Evolutionary conservation across 768 basidiomycete species (phyloP), one percentile per base, ranked within the genome.

Genomic region (Sporobolomyces phaffii): DNA sequence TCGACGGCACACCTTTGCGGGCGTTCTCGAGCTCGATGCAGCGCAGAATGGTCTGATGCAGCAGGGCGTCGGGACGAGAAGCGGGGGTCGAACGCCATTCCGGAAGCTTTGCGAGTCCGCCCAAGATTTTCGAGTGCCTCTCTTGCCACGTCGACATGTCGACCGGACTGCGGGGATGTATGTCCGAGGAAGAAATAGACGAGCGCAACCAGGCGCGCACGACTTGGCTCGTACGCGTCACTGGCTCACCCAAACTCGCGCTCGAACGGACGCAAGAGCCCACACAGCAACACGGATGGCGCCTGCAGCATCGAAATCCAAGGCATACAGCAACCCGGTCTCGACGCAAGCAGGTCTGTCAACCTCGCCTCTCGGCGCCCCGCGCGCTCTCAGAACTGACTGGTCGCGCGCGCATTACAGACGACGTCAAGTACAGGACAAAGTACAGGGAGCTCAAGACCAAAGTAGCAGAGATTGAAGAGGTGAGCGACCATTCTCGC

Each of bases 401-500:
- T 36, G 34, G 40, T 17, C 56, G 31, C 15, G 26, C 11, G 2
- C n/a, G n/a, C n/a, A 22, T 6, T 13, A 11, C 56, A 65, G 72
- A 72, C 40, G 72, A 72, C n/a, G 64, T 34, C 51, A 72, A 69
- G 64, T 72, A 72, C 62, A 44, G 53, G 14, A 60, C 24, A 22
- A 72, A 72, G 50, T 66, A 66, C 68, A 65, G 53, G 44, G 64
- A 69, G 29, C 58, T 72, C 53, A 69, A 67, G 50, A 29, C 9
- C 22, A 72, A 72, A 43, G 41, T 72, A 28, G 18, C 17, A 3
- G 67, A 69, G 61, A 56, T 72, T 11, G 72, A 72, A 29, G 67
- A 72, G 51, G 69, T 71, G 28, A 22, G 62, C 36, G 29, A 9
- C 7, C 28, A 5, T 6, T 45, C 24, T 14, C 41, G 5, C 43